A percentile compares a stretch with the other conserved stretches of the same genome.
Conservation (phyloP, 169 alveolate species). For the Babesia ovis region DNA sequence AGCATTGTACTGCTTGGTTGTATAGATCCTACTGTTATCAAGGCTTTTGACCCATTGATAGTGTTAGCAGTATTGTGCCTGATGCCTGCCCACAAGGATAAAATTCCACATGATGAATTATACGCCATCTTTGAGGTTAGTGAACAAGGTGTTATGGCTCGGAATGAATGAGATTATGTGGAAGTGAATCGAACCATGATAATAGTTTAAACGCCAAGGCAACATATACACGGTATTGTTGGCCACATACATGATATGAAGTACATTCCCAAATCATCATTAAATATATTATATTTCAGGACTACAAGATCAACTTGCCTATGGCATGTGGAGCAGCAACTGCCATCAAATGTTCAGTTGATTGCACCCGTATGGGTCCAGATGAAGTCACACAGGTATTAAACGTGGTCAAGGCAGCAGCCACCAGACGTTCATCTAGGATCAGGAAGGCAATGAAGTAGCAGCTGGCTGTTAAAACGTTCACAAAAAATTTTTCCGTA, state of each 20-base stretch:
- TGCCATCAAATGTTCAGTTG: slow-evolving; percentile 1
- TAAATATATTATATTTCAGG: not conserved
- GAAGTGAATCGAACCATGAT: too few species aligned
- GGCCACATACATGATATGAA: not conserved
- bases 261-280: too few species aligned
- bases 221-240: not conserved
- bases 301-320: not conserved
- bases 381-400: slow-evolving; percentile 24
- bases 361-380: not conserved
- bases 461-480: not conserved
- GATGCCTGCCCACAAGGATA: slow-evolving; percentile 22
- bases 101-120: not conserved
- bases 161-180: too few species aligned
- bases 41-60: slow-evolving; percentile 46
- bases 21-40: slow-evolving; percentile 22
- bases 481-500: not conserved
- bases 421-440: slow-evolving; percentile 46
- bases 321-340: slow-evolving; percentile 3
- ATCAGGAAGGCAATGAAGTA: slow-evolving; percentile 35
- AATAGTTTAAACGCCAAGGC: too few species aligned
- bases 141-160: too few species aligned
- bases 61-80: slow-evolving; percentile 27
- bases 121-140: slow-evolving; percentile 24
- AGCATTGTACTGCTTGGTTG: slow-evolving; percentile 7
- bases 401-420: slow-evolving; percentile 31